Evolutionary conservation across 2,329 filamentous ascomycete species (phyloP), one percentile per base, ranked within the genome.

Genomic region (Fusarium aywerte): DNA sequence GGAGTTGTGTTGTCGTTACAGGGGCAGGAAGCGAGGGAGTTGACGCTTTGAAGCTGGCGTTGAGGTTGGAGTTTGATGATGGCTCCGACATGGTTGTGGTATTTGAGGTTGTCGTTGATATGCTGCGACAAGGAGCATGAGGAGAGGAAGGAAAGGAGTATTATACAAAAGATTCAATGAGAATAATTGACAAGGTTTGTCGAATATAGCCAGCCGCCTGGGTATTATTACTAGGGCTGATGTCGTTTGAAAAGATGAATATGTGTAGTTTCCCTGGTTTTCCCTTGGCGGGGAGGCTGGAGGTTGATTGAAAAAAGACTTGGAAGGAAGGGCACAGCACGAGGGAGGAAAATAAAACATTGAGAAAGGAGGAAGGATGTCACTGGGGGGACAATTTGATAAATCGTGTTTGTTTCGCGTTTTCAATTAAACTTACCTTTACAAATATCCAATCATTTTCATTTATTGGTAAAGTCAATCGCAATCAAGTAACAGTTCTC

Each of bases 1-100:
- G 82, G 53, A 85, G 79, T 65, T 86, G 80, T 36, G 82, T 78
- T 36, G 82, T 78, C 35, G 78, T 75, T 58, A 79, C 60, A 36
- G 70, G 59, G 55, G 67, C 60, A 36, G 69, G 66, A 38, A 73
- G 67, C 40, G 67, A 64, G 39, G 72, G 70, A 33, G 72, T 72
- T 43, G 58, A 60, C 27, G 69, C 43, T 50, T 42, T 69, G 33
- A 62, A 33, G 21, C 40, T 49, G 49, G 69, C 50, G 35, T 71
- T 58, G 42, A 57, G 36, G 27, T 60, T 60, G 40, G 54, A 45
- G 33, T 58, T 58, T 43, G 60, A 62, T 48, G 58, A 58, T 25
- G 59, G 61, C 36, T 73, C 67, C 57, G 45, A 48, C 45, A 73
- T 73, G 52, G 47, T 65, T 53, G 56, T 48, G 36, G 20, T 62